Evolutionary conservation across 1,139 yeast species (phyloP).

Genomic region (Blastobotrys malaysiensis): DNA sequence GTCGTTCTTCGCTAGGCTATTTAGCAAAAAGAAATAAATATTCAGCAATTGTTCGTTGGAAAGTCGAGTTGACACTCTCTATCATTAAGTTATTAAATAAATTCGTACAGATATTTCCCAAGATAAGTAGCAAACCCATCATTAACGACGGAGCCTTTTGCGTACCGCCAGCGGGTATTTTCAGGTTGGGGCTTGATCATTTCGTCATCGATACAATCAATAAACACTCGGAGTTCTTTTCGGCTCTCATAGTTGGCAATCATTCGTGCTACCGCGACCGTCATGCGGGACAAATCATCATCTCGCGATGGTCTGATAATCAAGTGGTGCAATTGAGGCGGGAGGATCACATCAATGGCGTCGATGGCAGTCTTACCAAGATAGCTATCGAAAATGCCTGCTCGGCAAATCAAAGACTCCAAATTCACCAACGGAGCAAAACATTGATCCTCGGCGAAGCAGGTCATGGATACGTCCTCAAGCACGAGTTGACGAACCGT

Average conservation of each 20-base stretch:
- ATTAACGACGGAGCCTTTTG: conserved; percentile 3
- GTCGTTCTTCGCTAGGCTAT: neutral
- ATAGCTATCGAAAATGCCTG: conserved; percentile 3
- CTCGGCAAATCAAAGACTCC: conserved; percentile 9
- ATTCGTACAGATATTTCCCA: conserved; percentile 7
- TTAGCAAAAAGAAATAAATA: neutral
- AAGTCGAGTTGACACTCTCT: too few species aligned
- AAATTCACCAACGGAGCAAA: conserved; percentile 1
- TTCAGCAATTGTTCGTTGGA: too few species aligned
- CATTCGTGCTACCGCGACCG: conserved; percentile 1
- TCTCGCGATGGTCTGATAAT: conserved; percentile 3
- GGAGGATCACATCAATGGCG: conserved; percentile 1
- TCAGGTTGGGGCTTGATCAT: neutral
- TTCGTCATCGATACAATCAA: neutral
- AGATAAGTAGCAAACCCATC: conserved; percentile 10
- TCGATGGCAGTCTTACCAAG: neutral
- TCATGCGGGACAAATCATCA: conserved; percentile 5
- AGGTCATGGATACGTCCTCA: conserved; percentile 8
- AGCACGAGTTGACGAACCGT: conserved; percentile 4
- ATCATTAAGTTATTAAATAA: neutral
- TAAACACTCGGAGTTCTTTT: conserved; percentile 5
- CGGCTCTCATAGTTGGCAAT: neutral
- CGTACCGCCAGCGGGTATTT: conserved; percentile 7
- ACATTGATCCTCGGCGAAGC: neutral
- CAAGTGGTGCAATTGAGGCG: conserved; percentile 6